Evolutionary conservation across 1,139 yeast genomes (phyloP).

Genomic region (Yamadazyma triangularis): DNA sequence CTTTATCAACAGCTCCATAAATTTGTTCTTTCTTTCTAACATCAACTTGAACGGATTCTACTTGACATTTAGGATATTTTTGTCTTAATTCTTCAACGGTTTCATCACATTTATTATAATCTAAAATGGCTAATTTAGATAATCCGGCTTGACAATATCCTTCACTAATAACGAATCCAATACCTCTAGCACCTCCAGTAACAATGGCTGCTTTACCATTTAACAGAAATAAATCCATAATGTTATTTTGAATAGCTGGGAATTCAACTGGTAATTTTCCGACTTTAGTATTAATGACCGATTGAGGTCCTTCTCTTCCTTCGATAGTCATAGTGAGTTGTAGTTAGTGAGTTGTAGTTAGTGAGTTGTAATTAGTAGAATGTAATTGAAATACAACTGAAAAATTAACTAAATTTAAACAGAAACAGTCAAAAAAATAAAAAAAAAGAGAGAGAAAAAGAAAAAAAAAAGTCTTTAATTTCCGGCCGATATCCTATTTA

Average conservation of each 20-base stretch:
- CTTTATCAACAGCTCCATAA: slow-evolving; percentile 24
- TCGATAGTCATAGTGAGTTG: too few relatives aligned
- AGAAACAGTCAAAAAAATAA: too few relatives aligned
- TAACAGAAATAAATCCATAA: slow-evolving; percentile 34
- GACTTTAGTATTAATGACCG: slow-evolving; percentile 31
- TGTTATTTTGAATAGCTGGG: slow-evolving; percentile 29
- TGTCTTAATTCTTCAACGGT: slow-evolving; percentile 25
- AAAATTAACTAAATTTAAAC: too few relatives aligned
- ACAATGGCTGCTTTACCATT: slow-evolving; percentile 35
- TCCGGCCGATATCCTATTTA: too few relatives aligned
- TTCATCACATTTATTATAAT: slow-evolving; percentile 31
- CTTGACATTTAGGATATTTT: slow-evolving; percentile 26
- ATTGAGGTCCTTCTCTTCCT: slow-evolving; percentile 12
- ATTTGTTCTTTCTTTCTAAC: slow-evolving; percentile 39
- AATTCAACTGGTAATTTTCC: slow-evolving; percentile 38
- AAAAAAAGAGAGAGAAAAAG: too few relatives aligned
- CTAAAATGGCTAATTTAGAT: slow-evolving; percentile 40
- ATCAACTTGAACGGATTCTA: slow-evolving; percentile 36
- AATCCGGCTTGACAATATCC: slow-evolving; percentile 44
- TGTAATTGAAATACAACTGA: too few relatives aligned
- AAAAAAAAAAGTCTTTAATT: too few relatives aligned
- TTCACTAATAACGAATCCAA: slow-evolving; percentile 42
- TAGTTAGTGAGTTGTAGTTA: too few relatives aligned
- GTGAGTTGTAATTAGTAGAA: too few relatives aligned
- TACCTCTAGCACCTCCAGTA: slow-evolving; percentile 45